phyloP scores from a whole-genome alignment of 2,329 filamentous ascomycete genomes.

The Aspergillus pseudotamarii region DNA sequence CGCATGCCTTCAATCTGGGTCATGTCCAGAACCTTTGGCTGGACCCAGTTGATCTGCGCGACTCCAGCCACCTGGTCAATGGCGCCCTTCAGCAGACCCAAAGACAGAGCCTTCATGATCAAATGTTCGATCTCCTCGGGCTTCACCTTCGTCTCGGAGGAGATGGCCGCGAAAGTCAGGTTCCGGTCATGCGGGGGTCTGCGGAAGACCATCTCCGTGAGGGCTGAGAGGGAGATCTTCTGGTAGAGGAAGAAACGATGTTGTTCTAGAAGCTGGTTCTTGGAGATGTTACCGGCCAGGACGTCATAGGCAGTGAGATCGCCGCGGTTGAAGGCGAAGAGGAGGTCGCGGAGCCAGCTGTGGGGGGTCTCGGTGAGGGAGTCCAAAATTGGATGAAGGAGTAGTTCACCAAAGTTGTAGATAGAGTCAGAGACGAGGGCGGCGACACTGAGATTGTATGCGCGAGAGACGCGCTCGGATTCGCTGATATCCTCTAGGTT shows the following conservation, averaged over 20 bases:
- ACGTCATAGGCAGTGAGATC: constrained; percentile 86
- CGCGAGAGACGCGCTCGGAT: constrained; percentile 76
- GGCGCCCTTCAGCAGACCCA: constrained; percentile 84
- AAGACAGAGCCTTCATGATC: constrained; percentile 97
- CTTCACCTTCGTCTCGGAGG: constrained; percentile 87
- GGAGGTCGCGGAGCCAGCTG: constrained; percentile 89
- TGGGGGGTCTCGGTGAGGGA: constrained; percentile 74
- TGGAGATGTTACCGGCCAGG: constrained; percentile 76
- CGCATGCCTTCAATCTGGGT: constrained; percentile 94
- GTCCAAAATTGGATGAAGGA: constrained; percentile 93
- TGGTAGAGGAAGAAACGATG: constrained; percentile 86
- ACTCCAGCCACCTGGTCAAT: constrained; percentile 97
- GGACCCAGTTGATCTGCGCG: constrained; percentile 96
- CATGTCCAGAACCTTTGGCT: constrained; percentile 96
- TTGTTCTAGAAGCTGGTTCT: constrained; percentile 76
- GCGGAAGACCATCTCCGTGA: constrained; percentile 95
- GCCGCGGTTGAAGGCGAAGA: constrained; percentile 96
- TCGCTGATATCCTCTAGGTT: constrained; percentile 74
- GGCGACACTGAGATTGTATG: constrained; percentile 90
- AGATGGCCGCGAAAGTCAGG: constrained; percentile 88
- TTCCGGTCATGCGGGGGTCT: constrained; percentile 92
- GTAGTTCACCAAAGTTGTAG: constrained; percentile 99
- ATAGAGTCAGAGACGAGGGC: constrained; percentile 92
- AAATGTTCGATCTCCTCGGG: constrained; percentile 94
- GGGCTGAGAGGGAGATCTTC: constrained; percentile 95